phyloP scores from a whole-genome alignment of 805 yeast genomes.

The Metschnikowia rubicola region DNA sequence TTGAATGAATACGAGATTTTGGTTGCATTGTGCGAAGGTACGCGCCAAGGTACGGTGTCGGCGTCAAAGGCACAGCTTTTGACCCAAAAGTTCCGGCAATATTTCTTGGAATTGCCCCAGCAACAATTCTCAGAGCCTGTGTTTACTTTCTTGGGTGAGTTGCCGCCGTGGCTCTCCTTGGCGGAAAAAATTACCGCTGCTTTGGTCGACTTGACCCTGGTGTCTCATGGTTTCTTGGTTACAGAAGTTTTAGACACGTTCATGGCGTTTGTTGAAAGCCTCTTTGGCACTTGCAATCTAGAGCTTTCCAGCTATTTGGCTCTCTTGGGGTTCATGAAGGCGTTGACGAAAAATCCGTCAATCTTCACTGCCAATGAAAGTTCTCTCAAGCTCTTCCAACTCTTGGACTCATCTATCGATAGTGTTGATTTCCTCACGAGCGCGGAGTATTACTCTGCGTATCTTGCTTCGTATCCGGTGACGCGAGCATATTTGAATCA shows the following conservation, averaged over 20 bases:
- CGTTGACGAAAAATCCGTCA: slow-evolving; percentile 26
- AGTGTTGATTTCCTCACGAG: slow-evolving; percentile 37
- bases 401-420: slow-evolving; percentile 36
- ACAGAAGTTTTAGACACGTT: slow-evolving; percentile 28
- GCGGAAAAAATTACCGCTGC: slow-evolving; percentile 34
- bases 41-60: slow-evolving; percentile 20
- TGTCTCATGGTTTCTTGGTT: slow-evolving; percentile 19
- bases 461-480: slow-evolving; percentile 9
- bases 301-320: slow-evolving; percentile 34
- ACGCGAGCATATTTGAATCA: slow-evolving; percentile 18
- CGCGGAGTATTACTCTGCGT: slow-evolving; percentile 29
- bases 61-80: slow-evolving; percentile 41
- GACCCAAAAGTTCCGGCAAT: slow-evolving; percentile 42
- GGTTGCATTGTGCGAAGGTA: slow-evolving; percentile 47
- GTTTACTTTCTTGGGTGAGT: slow-evolving; percentile 23
- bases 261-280: slow-evolving; percentile 23
- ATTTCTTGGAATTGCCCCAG: slow-evolving; percentile 44
- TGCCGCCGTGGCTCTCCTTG: slow-evolving; percentile 35
- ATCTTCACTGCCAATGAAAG: slow-evolving; percentile 23
- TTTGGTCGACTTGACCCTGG: slow-evolving; percentile 28
- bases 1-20: slow-evolving; percentile 55
- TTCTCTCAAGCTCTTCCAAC: slow-evolving; percentile 29
- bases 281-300: slow-evolving; percentile 21
- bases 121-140: slow-evolving; percentile 42
- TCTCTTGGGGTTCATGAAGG: slow-evolving; percentile 33